phyloP scores from a whole-genome alignment of 139 green algal genomes.

The Closterium sp. region DNA sequence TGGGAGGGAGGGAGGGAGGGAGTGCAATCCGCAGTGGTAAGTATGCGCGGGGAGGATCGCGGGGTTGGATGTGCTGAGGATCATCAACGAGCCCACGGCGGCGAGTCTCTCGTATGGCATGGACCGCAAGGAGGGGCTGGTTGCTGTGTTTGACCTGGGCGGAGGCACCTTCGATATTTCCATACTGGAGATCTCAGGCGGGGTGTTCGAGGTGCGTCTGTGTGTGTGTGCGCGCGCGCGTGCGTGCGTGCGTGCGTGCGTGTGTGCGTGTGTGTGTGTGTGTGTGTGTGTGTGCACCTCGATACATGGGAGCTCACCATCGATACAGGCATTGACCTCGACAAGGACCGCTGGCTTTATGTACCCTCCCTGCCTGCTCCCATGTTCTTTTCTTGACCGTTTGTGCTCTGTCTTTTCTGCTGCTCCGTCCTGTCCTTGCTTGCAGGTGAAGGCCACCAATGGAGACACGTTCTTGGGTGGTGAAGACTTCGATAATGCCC shows the following conservation, averaged over 20 bases:
- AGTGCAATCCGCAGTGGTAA: too few relatives aligned
- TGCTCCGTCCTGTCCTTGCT: too few relatives aligned
- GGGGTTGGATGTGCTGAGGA: not conserved
- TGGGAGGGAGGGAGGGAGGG: too few relatives aligned
- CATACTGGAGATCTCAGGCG: constrained; percentile 92
- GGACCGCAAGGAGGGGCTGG: not conserved
- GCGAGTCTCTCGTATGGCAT: not conserved
- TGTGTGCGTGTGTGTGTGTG: too few relatives aligned
- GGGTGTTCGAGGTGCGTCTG: constrained; percentile 39
- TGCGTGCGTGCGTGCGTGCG: too few relatives aligned
- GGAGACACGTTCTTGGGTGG: constrained; percentile 98
- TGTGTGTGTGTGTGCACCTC: too few relatives aligned
- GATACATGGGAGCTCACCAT: too few relatives aligned
- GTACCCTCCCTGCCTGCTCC: constrained; percentile 43
- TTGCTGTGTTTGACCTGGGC: constrained; percentile 89
- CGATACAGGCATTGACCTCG: not conserved
- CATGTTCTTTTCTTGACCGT: too few relatives aligned
- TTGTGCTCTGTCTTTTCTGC: too few relatives aligned
- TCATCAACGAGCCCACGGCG: not conserved
- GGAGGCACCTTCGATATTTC: constrained; percentile 99
- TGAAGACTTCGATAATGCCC: constrained; percentile 96
- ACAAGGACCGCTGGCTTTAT: constrained; percentile 45
- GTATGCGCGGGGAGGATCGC: too few relatives aligned
- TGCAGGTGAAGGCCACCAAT: constrained; percentile 76
- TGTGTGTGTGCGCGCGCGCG: too few relatives aligned